Conservation (phyloP, 2,329 filamentous ascomycete genomes). For the Claviceps capensis region DNA sequence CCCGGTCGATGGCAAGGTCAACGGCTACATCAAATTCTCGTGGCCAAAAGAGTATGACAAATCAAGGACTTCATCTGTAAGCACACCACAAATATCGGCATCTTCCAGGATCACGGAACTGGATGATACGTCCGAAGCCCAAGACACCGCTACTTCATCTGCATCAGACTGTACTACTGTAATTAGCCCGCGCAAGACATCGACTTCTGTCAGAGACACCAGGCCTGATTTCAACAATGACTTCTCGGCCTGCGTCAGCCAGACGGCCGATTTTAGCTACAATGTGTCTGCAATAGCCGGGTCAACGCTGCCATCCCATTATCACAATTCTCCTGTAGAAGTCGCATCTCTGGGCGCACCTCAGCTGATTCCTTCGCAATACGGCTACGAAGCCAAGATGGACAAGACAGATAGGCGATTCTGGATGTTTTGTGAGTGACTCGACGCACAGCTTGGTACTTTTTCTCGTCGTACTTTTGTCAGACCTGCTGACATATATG, state of each 20-base stretch:
- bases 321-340: neutral
- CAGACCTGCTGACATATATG: neutral
- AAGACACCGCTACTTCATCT: neutral
- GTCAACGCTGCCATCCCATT: neutral
- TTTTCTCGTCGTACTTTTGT: neutral
- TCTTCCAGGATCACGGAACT: conserved; percentile 2
- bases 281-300: neutral
- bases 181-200: neutral
- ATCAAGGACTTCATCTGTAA: neutral
- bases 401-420: conserved; percentile 19
- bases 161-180: neutral
- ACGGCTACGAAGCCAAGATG: conserved; percentile 20
- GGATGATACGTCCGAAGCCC: neutral
- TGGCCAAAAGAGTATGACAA: conserved; percentile 14
- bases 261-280: neutral
- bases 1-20: conserved; percentile 20
- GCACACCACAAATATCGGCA: neutral
- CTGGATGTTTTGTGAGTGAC: conserved; percentile 21
- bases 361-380: conserved; percentile 14
- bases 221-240: neutral
- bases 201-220: neutral
- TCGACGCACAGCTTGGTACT: neutral
- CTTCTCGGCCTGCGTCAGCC: neutral
- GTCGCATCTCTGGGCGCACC: conserved; percentile 4
- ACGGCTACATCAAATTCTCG: conserved; percentile 25